A percentile compares a stretch with the other conserved stretches of the same genome.
These are phyloP conservation scores for Xylariaceae sp. DNA, from an alignment of 2,329 filamentous ascomycete species.

Conservation along the genomic window DNA sequence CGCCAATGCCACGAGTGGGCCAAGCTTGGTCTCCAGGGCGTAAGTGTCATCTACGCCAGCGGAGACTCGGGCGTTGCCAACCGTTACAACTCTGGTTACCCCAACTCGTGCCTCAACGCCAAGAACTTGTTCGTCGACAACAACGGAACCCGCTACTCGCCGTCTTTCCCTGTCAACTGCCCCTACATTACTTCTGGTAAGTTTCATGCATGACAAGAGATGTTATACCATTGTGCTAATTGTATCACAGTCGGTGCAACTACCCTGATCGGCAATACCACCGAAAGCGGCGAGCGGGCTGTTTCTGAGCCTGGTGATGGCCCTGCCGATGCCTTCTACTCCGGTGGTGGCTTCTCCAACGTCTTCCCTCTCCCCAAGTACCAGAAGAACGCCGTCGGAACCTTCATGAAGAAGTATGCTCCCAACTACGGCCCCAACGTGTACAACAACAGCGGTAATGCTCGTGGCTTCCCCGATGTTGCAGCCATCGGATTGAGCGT, in stretches of 20 bases:
- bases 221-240: not conserved
- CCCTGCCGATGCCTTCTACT: slow-evolving; percentile 32
- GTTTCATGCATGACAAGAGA: not conserved
- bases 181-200: slow-evolving; percentile 20
- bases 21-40: slow-evolving; percentile 52
- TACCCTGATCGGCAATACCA: slow-evolving; percentile 16
- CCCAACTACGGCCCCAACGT: slow-evolving; percentile 40
- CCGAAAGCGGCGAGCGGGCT: slow-evolving; percentile 16
- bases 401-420: slow-evolving; percentile 38
- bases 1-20: slow-evolving; percentile 55
- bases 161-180: slow-evolving; percentile 19
- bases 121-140: slow-evolving; percentile 16
- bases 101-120: slow-evolving; percentile 20
- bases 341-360: slow-evolving; percentile 48
- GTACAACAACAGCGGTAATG: slow-evolving; percentile 43
- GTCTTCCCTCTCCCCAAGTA: slow-evolving; percentile 45
- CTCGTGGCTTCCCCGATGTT: slow-evolving; percentile 47
- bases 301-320: slow-evolving; percentile 12
- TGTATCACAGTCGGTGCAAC: slow-evolving; percentile 13
- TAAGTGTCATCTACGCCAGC: slow-evolving; percentile 36
- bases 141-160: slow-evolving; percentile 18
- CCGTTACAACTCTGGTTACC: slow-evolving; percentile 19
- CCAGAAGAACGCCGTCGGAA: slow-evolving; percentile 38
- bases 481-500: slow-evolving; percentile 38
- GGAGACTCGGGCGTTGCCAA: slow-evolving; percentile 20